Percentiles rank a stretch among this genome's conserved stretches.
phyloP scores from a whole-genome alignment of 2,329 filamentous ascomycete genomes.

The Elsinoe fawcettii region DNA sequence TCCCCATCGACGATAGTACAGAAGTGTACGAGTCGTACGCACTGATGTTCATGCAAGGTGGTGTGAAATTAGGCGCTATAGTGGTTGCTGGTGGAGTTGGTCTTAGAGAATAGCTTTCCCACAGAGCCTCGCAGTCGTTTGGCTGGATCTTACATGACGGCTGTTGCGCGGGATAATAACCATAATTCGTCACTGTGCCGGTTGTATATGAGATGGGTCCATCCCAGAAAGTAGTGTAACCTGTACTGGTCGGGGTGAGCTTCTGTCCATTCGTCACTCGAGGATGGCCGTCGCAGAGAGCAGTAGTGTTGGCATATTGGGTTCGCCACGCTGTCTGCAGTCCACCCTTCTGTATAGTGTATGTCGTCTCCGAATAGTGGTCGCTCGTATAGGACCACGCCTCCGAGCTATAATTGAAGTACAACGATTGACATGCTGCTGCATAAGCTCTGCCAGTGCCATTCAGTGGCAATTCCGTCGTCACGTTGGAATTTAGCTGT shows the following conservation, averaged over 20 bases:
- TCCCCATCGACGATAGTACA: slow-evolving; percentile 19
- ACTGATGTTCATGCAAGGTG: slow-evolving; percentile 22
- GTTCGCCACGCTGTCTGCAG: slow-evolving; percentile 18
- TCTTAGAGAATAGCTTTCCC: background rate
- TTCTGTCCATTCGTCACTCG: slow-evolving; percentile 23
- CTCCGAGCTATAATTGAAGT: slow-evolving; percentile 6
- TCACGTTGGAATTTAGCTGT: background rate
- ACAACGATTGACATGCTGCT: slow-evolving; percentile 5
- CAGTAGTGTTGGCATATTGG: slow-evolving; percentile 25
- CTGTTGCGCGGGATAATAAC: background rate
- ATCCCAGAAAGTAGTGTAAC: background rate
- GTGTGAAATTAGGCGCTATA: slow-evolving; percentile 21
- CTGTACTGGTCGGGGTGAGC: slow-evolving; percentile 18
- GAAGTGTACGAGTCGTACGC: slow-evolving; percentile 16
- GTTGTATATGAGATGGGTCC: background rate
- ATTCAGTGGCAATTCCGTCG: background rate
- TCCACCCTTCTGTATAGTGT: slow-evolving; percentile 17
- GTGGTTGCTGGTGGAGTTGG: background rate
- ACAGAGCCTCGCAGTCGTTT: background rate
- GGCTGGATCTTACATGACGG: background rate
- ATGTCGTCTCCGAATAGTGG: background rate
- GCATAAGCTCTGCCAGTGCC: slow-evolving; percentile 12
- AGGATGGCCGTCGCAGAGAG: slow-evolving; percentile 26
- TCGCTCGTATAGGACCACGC: slow-evolving; percentile 12
- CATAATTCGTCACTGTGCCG: background rate